phyloP scores from a whole-genome alignment of 441 rosid species.

The Eruca vesicaria region DNA sequence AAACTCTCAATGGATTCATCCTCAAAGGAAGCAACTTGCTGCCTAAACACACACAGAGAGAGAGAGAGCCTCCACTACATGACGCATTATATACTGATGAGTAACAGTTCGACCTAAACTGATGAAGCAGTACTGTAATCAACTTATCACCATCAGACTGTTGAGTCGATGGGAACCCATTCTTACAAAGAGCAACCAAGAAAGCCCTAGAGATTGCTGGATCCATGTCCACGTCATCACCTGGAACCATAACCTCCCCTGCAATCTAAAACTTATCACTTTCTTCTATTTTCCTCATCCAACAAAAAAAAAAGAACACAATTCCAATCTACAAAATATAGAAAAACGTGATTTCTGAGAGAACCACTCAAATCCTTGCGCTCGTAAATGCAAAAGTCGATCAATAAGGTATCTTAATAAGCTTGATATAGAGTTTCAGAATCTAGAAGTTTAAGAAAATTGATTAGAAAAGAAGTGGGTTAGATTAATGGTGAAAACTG shows the following conservation, averaged over 20 bases:
- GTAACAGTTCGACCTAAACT: conserved; percentile 42
- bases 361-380: background rate
- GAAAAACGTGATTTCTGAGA: background rate
- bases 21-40: conserved; percentile 72
- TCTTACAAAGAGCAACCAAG: conserved; percentile 63
- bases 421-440: background rate
- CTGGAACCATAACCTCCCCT: conserved; percentile 74
- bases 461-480: too few relatives aligned
- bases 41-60: conserved; percentile 54
- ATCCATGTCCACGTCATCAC: conserved; percentile 39
- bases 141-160: conserved; percentile 66
- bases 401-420: too few relatives aligned
- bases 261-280: conserved; percentile 22
- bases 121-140: conserved; percentile 64
- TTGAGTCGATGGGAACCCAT: conserved; percentile 65
- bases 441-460: background rate
- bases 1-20: conserved; percentile 79
- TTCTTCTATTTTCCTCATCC: background rate
- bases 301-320: background rate
- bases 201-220: conserved; percentile 57
- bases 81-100: too few relatives aligned
- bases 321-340: background rate
- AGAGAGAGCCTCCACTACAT: conserved; percentile 4
- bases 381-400: background rate
- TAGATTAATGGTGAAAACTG: too few relatives aligned